Percentiles rank a stretch among this genome's conserved stretches.
These are phyloP conservation scores for Zymoseptoria tritici DNA, from an alignment of 2,329 filamentous ascomycete species.

Conservation along the genomic window DNA sequence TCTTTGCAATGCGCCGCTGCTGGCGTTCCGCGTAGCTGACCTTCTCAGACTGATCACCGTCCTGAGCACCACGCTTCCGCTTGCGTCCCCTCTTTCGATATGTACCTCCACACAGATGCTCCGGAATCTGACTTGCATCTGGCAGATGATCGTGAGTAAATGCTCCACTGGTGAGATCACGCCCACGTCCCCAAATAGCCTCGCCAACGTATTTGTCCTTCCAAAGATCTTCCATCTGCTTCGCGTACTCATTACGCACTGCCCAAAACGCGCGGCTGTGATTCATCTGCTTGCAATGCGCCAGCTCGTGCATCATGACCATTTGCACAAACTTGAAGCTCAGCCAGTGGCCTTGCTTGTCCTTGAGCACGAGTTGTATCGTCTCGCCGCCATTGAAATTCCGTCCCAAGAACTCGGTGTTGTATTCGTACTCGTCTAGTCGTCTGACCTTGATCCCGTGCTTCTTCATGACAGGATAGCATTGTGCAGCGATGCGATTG, in stretches of 20 bases:
- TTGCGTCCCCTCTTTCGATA: conserved; percentile 52
- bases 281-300: conserved; percentile 89
- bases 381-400: conserved; percentile 89
- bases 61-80: conserved; percentile 41
- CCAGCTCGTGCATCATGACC: conserved; percentile 92
- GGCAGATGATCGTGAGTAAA: conserved; percentile 57
- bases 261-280: conserved; percentile 75
- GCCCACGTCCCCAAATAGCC: conserved; percentile 72
- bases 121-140: conserved; percentile 31
- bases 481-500: conserved; percentile 73
- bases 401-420: conserved; percentile 74
- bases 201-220: conserved; percentile 65
- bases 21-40: conserved; percentile 65
- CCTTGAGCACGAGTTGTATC: conserved; percentile 73
- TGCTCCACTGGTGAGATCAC: conserved; percentile 53
- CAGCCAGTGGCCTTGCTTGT: conserved; percentile 60
- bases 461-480: conserved; percentile 52
- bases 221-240: conserved; percentile 66
- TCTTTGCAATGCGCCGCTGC: conserved; percentile 63
- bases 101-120: conserved; percentile 75
- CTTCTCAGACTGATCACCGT: conserved; percentile 36
- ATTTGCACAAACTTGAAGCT: conserved; percentile 80
- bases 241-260: conserved; percentile 65
- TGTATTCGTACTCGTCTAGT: conserved; percentile 75
- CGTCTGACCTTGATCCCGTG: conserved; percentile 41